Percentiles rank a stretch among this genome's conserved stretches.
Conservation (phyloP, 345 rosid species). For the Citrus sinensis region DNA sequence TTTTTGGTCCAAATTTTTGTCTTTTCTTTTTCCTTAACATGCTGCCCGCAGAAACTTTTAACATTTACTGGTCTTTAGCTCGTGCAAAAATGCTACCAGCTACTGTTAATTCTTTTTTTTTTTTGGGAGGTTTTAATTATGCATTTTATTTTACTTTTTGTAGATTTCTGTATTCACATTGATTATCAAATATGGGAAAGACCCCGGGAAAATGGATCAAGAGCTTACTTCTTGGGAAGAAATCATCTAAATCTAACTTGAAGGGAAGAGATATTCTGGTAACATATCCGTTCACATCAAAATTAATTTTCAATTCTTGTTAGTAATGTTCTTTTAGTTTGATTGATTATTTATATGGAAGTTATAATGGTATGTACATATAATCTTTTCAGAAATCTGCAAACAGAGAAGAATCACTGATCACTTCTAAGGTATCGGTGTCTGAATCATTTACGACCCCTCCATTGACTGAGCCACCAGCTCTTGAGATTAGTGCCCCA, state of each 20-base stretch:
- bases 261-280: slow-evolving; percentile 51
- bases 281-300: slow-evolving; percentile 9
- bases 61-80: not conserved
- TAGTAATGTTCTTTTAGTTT: not conserved
- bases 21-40: not conserved
- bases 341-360: not conserved
- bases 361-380: slow-evolving; percentile 9
- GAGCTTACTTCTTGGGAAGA: slow-evolving; percentile 62
- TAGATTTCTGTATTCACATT: slow-evolving; percentile 18
- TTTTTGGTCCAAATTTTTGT: not conserved
- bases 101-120: too few relatives aligned
- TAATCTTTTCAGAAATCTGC: slow-evolving; percentile 43
- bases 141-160: not conserved
- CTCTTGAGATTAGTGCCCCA: slow-evolving; percentile 24
- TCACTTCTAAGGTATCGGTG: slow-evolving; percentile 39
- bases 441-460: slow-evolving; percentile 29
- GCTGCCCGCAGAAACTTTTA: not conserved
- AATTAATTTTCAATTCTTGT: not conserved
- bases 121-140: not conserved
- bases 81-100: too few relatives aligned
- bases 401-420: slow-evolving; percentile 44
- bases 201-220: slow-evolving; percentile 83
- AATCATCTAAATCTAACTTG: slow-evolving; percentile 54
- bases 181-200: slow-evolving; percentile 52
- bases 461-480: slow-evolving; percentile 30